Evolutionary conservation across 2,329 filamentous ascomycete species (phyloP).

Genomic region (Penicillium hesseltinei): DNA sequence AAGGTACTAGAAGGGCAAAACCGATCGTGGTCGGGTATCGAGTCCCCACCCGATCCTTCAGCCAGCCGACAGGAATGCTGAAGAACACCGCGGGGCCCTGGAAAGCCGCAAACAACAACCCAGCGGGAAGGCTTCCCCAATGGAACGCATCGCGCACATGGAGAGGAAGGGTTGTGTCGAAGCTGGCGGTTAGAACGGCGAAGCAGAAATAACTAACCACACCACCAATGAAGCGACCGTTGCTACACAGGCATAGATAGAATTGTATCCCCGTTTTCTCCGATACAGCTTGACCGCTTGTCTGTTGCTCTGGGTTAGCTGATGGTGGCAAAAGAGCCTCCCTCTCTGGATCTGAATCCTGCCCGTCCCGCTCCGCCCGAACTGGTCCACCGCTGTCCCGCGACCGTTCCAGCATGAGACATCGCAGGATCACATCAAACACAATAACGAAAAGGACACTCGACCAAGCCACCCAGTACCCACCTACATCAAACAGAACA

Average conservation of each 20-base stretch:
- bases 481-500: constrained; percentile 26
- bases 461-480: constrained; percentile 33
- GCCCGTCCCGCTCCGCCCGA: background rate
- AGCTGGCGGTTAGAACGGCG: constrained; percentile 52
- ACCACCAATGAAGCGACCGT: constrained; percentile 43
- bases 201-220: constrained; percentile 48
- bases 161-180: constrained; percentile 57
- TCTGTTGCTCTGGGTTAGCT: background rate
- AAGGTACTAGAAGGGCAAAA: constrained; percentile 22
- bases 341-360: background rate
- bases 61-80: constrained; percentile 56
- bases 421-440: constrained; percentile 29
- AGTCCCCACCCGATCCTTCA: constrained; percentile 31
- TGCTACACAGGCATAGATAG: constrained; percentile 43
- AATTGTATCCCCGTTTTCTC: constrained; percentile 13
- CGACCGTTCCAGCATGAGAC: constrained; percentile 25
- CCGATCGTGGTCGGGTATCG: constrained; percentile 26
- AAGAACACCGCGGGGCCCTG: constrained; percentile 58
- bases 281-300: background rate
- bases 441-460: constrained; percentile 27
- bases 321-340: background rate
- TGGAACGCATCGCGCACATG: constrained; percentile 54
- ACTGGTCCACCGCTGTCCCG: background rate
- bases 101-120: constrained; percentile 57
- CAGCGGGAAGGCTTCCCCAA: constrained; percentile 56